Percentiles rank a stretch among this genome's conserved stretches.
Conservation (phyloP, 1,284 basidiomycete species). For the Schizophyllum amplum region DNA sequence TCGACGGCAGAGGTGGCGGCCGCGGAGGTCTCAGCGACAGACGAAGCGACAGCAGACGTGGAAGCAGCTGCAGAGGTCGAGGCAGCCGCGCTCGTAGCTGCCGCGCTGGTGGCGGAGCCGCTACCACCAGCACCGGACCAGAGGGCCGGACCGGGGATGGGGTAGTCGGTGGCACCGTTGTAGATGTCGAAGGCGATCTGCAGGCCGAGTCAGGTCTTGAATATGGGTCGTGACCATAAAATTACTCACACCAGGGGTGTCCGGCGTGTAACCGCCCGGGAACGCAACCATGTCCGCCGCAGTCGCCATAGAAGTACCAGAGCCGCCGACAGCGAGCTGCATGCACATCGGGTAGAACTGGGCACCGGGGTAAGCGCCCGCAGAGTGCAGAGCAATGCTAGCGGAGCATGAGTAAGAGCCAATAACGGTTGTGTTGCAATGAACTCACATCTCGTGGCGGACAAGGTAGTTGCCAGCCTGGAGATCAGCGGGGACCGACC, state of each 20-base stretch:
- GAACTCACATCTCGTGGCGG: not conserved
- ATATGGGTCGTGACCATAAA: not conserved
- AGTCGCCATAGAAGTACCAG: not conserved
- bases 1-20: not conserved
- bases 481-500: not conserved
- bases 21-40: not conserved
- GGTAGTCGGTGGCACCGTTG: not conserved
- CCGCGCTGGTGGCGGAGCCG: not conserved
- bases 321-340: not conserved
- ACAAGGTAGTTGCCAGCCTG: not conserved
- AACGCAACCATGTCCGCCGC: not conserved
- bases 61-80: not conserved
- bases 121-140: not conserved
- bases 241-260: not conserved
- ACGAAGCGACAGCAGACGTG: not conserved
- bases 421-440: not conserved
- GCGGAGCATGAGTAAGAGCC: not conserved
- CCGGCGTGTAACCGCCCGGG: not conserved
- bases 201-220: not conserved
- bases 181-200: not conserved
- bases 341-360: not conserved
- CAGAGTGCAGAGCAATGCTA: not conserved
- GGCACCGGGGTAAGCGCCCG: not conserved
- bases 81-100: not conserved
- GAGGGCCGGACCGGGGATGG: not conserved